Evolutionary conservation across 1,284 basidiomycete species (phyloP).

Genomic region (Schizophyllum amplum): DNA sequence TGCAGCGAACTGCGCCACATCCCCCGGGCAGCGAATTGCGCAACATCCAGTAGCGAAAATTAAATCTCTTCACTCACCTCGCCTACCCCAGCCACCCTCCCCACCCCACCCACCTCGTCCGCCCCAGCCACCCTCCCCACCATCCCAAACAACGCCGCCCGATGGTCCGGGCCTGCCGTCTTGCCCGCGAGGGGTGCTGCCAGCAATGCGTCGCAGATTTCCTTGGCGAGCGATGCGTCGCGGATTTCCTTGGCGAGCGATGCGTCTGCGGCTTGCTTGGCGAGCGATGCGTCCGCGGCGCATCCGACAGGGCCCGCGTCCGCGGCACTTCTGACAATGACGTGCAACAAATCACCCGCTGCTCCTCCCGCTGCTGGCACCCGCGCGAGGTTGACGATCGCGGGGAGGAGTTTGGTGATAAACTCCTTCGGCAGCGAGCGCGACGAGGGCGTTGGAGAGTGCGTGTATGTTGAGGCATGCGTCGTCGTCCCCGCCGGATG

Average conservation of each 20-base stretch:
- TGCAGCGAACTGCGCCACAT: no score
- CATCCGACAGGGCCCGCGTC: constrained; percentile 62
- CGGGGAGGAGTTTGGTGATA: not conserved
- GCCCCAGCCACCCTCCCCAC: constrained; percentile 49
- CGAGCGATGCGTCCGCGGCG: constrained; percentile 69
- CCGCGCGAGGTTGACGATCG: not conserved
- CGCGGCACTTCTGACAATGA: constrained; percentile 41
- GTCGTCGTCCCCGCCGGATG: no score
- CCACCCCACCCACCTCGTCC: constrained; percentile 8
- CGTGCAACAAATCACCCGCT: constrained; percentile 49
- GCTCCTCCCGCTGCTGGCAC: no score
- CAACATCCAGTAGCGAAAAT: no score
- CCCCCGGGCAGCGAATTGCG: no score
- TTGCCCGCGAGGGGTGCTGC: constrained; percentile 74
- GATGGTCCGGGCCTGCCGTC: constrained; percentile 80
- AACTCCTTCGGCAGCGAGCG: not conserved
- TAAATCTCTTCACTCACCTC: constrained; percentile 5
- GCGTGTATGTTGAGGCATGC: not conserved
- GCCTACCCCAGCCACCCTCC: constrained; percentile 5
- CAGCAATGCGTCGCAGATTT: constrained; percentile 52
- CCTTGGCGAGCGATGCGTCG: constrained; percentile 35
- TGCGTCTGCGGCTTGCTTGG: constrained; percentile 62
- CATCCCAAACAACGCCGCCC: constrained; percentile 77
- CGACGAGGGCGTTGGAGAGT: not conserved
- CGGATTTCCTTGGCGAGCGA: constrained; percentile 37